Base-by-base conservation (phyloP, 371 early-diverging fungal genomes). In the Parasitella parasitica region DNA sequence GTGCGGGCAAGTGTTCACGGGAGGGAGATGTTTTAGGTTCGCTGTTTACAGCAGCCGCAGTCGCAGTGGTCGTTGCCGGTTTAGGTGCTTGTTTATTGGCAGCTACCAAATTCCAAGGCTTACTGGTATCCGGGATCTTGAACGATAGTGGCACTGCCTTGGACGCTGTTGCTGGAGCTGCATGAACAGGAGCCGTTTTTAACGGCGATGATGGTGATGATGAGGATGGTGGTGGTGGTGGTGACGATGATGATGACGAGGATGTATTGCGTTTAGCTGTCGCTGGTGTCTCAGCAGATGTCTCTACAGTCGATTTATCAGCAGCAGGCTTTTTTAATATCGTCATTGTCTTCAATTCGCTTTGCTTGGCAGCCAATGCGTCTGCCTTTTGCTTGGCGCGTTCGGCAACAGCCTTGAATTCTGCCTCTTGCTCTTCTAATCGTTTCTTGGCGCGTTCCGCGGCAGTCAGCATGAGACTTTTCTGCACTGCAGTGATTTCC, bases 361-460 rank as follows among this genome's bases (percentile, higher is more conserved):
- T 36, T 22, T 52, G 49, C 32, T 54, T 26, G 8, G 37, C 41
- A 24, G 52, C 66, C 18, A 60, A 48, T 13, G 59, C 46, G 6
- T 51, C 64, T 15, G 80, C 79, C 54, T 82, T 82, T 46, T 78
- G 76, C 46, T 71, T 59, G 11, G 82, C 82, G 30, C 82, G 66
- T 51, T 75, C 76, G 35, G 71, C 66, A 7, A 71, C 67, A n/a
- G 82, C 82, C 53, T 73, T 65, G 38, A 48, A 71, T 49, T 71
- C 77, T 2, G 82, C 79, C 36, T 82, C 82, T 28, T 82, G 76
- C 46, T 73, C 79, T 9, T 78, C 82, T 6, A 73, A 43, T 49
- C 82, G 70, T 36, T 74, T 77, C 57, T 77, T 77, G 16, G 82
- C 82, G 16, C 74, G 76, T 63, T 82, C 82, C 20, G 78, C 79